phyloP scores from a whole-genome alignment of 306 rosid species.

The Vigna mungo region DNA sequence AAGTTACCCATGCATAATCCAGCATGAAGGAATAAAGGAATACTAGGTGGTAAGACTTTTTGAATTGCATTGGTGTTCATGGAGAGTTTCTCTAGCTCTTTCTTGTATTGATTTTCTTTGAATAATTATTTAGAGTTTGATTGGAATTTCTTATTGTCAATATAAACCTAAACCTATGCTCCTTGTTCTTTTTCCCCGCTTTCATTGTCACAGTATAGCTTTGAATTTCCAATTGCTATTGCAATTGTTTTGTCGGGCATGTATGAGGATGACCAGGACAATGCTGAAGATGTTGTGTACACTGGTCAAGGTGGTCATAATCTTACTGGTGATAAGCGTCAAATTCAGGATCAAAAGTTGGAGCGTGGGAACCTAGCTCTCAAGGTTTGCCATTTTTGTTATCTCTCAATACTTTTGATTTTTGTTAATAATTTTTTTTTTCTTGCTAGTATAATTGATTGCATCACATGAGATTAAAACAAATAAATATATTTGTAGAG shows the following conservation, averaged over 20 bases:
- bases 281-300: conserved; percentile 90
- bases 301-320: conserved; percentile 99
- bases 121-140: background rate
- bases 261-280: conserved; percentile 97
- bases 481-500: too few species aligned
- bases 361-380: conserved; percentile 93
- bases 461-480: background rate
- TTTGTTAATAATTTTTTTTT: background rate
- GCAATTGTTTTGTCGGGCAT: conserved; percentile 92
- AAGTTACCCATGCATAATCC: too few species aligned
- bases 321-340: conserved; percentile 85
- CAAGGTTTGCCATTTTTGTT: conserved; percentile 63
- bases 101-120: background rate
- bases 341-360: conserved; percentile 72
- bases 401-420: background rate
- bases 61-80: too few species aligned
- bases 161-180: conserved; percentile 2
- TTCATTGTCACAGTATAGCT: conserved; percentile 57
- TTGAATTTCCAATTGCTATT: conserved; percentile 78
- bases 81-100: background rate
- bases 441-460: background rate
- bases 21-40: too few species aligned
- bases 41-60: too few species aligned
- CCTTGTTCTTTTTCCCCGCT: background rate
- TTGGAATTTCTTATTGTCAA: background rate